Evolutionary conservation across 1,284 basidiomycete genomes (phyloP).

Genomic region (Trichosporon sp.): DNA sequence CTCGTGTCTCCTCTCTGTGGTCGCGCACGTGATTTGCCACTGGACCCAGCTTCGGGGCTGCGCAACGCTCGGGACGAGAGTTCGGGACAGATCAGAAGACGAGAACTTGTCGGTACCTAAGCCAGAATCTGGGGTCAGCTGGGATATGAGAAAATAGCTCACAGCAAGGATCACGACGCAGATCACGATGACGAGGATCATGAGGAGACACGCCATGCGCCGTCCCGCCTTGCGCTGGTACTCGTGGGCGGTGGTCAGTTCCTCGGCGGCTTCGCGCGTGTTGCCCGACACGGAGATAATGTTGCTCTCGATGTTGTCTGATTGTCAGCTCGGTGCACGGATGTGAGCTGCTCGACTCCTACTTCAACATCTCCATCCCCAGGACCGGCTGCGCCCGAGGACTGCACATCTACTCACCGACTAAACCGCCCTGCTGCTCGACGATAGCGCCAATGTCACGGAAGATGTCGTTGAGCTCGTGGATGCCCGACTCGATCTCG

Average conservation of each 20-base stretch:
- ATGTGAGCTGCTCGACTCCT: too few relatives aligned
- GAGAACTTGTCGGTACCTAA: not conserved
- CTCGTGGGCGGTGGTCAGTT: conserved; percentile 85
- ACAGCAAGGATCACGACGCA: conserved; percentile 91
- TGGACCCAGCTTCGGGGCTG: too few relatives aligned
- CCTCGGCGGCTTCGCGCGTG: conserved; percentile 80
- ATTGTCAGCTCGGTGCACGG: too few relatives aligned
- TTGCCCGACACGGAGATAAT: conserved; percentile 83
- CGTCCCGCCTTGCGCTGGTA: conserved; percentile 94
- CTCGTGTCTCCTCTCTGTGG: not conserved
- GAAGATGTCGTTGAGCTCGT: conserved; percentile 97
- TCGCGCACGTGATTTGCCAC: too few relatives aligned
- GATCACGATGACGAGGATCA: conserved; percentile 83
- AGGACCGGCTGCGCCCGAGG: too few relatives aligned
- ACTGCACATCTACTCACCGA: conserved; percentile 65
- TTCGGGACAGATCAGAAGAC: too few relatives aligned
- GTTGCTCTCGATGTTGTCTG: conserved; percentile 97
- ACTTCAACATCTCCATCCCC: too few relatives aligned
- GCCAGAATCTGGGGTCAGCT: conserved; percentile 32
- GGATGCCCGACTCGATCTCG: conserved; percentile 96
- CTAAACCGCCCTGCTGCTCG: conserved; percentile 89
- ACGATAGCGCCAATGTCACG: conserved; percentile 93
- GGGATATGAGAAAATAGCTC: conserved; percentile 47
- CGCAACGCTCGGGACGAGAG: too few relatives aligned
- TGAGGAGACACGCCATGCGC: conserved; percentile 82